Evolutionary conservation across 345 rosid genomes (phyloP).

Genomic region (Salix udensis): DNA sequence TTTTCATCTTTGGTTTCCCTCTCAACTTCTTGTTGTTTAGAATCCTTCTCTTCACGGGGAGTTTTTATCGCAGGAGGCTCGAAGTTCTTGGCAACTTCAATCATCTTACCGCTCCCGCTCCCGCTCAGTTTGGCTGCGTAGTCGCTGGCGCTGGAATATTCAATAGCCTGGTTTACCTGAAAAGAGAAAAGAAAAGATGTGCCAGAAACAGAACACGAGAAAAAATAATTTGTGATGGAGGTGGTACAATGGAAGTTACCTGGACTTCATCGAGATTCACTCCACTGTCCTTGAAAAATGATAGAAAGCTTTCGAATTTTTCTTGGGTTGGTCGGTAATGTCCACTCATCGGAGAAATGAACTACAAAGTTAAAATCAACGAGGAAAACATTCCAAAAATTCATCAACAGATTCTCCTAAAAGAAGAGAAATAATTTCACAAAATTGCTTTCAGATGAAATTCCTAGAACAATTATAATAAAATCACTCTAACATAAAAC

Average conservation of each 20-base stretch:
- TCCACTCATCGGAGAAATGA: slow-evolving; percentile 88
- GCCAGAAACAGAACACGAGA: neutral
- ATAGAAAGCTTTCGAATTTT: slow-evolving; percentile 53
- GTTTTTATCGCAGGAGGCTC: slow-evolving; percentile 19
- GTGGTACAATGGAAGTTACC: slow-evolving; percentile 34
- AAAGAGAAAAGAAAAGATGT: neutral
- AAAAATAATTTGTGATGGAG: neutral
- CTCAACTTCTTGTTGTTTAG: slow-evolving; percentile 22
- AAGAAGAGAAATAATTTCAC: neutral
- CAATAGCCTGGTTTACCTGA: slow-evolving; percentile 59
- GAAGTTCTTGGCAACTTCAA: slow-evolving; percentile 7
- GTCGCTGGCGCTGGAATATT: slow-evolving; percentile 57
- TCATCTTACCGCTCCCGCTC: neutral
- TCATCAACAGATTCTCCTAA: no score
- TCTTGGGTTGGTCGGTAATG: slow-evolving; percentile 85
- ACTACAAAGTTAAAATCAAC: slow-evolving; percentile 38
- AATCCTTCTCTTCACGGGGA: slow-evolving; percentile 13
- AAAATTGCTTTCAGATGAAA: no score
- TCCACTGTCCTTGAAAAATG: slow-evolving; percentile 59
- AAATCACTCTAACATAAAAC: no score
- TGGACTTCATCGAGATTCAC: slow-evolving; percentile 65
- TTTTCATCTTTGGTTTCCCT: slow-evolving; percentile 29
- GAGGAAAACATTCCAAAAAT: no score
- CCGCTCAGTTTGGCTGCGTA: slow-evolving; percentile 22
- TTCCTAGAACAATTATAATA: no score